Conservation (phyloP, 768 basidiomycete genomes). For the Russula griseocarnosa region DNA sequence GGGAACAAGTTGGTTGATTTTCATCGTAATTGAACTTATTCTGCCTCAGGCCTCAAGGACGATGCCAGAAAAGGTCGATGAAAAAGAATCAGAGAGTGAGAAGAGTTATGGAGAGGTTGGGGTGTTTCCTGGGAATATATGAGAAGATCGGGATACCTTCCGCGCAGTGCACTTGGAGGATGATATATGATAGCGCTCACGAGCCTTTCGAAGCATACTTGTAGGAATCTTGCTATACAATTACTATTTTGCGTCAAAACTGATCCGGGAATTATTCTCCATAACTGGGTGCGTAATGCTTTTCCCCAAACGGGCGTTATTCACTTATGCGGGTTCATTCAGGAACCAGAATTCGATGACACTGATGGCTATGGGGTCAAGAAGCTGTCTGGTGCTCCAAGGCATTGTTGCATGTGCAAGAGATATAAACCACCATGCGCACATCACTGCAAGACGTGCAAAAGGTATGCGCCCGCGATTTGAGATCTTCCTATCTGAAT, state of each 20-base stretch:
- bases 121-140: no score
- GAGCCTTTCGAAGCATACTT: conserved; percentile 49
- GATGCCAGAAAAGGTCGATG: no score
- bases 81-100: no score
- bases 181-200: no score
- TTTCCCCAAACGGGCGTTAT: background rate
- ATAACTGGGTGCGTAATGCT: conserved; percentile 57
- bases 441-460: conserved; percentile 91
- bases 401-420: conserved; percentile 84
- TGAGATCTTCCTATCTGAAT: background rate
- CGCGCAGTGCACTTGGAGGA: no score
- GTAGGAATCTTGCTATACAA: conserved; percentile 82
- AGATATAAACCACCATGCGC: conserved; percentile 83
- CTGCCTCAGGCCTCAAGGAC: no score
- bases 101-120: no score
- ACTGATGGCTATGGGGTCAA: conserved; percentile 85
- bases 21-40: no score
- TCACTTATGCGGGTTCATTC: conserved; percentile 17
- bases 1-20: no score
- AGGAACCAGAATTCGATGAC: conserved; percentile 70
- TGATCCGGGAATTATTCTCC: conserved; percentile 81
- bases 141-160: no score
- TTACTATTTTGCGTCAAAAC: conserved; percentile 80
- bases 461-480: conserved; percentile 48
- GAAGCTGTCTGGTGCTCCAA: conserved; percentile 73